These are phyloP conservation scores for Jimgerdemannia flammicorona DNA, from an alignment of 192 early-diverging fungal genomes.

Conservation along the genomic window DNA sequence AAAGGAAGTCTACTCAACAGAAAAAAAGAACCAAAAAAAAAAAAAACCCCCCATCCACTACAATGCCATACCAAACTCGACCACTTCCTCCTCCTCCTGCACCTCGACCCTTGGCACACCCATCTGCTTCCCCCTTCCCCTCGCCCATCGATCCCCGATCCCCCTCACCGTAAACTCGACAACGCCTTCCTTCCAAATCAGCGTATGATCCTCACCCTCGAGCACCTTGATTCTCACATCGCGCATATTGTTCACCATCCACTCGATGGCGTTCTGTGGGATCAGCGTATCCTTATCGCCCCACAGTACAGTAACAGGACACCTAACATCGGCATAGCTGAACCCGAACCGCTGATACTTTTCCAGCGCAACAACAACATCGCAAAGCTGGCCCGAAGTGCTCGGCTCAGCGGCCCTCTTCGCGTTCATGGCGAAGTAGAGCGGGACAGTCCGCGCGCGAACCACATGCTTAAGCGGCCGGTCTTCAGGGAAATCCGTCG, in stretches of 20 bases:
- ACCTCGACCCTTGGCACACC: background rate
- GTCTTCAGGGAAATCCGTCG: constrained; percentile 36
- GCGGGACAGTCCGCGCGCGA: constrained; percentile 23
- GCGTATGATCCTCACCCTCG: constrained; percentile 34
- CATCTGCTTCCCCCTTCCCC: background rate
- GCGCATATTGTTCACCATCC: constrained; percentile 23
- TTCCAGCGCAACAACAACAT: constrained; percentile 33
- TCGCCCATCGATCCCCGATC: constrained; percentile 11
- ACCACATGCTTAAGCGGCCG: constrained; percentile 35
- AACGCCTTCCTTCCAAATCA: constrained; percentile 40
- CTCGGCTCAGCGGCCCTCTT: constrained; percentile 25
- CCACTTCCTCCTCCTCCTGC: background rate
- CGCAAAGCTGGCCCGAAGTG: constrained; percentile 23
- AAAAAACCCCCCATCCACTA: background rate
- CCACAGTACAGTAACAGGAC: constrained; percentile 30
- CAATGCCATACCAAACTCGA: background rate
- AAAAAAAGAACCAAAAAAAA: too few relatives aligned
- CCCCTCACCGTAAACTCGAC: constrained; percentile 35
- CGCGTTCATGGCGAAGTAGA: constrained; percentile 33
- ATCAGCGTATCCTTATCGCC: constrained; percentile 35
- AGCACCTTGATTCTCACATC: constrained; percentile 31
- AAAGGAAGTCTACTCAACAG: too few relatives aligned
- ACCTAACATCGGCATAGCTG: constrained; percentile 19
- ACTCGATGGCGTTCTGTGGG: constrained; percentile 21
- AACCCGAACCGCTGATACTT: constrained; percentile 37